phyloP scores from a whole-genome alignment of 768 basidiomycete genomes.

The Termitomyces bulborhizus region DNA sequence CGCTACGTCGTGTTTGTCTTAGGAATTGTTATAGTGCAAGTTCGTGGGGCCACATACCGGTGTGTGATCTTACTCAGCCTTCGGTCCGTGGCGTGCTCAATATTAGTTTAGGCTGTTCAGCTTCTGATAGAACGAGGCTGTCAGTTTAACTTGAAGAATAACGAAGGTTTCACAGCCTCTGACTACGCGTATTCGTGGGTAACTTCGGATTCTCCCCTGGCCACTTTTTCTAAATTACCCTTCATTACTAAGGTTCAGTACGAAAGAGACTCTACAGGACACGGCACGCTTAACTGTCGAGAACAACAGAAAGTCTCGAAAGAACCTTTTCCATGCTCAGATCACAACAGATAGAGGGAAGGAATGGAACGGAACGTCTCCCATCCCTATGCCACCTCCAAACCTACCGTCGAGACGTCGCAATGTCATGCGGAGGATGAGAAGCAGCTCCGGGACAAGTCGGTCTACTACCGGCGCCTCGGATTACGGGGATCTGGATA shows the following conservation, averaged over 20 bases:
- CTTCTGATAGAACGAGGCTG: conserved; percentile 87
- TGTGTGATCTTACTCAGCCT: conserved; percentile 26
- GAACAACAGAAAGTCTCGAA: conserved; percentile 69
- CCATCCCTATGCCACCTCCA: conserved; percentile 33
- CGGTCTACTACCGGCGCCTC: conserved; percentile 65
- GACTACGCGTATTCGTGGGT: conserved; percentile 91
- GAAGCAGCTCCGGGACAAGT: conserved; percentile 79
- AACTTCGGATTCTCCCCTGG: background rate
- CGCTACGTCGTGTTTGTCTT: conserved; percentile 8
- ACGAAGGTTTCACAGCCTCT: conserved; percentile 85
- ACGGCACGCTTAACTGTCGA: conserved; percentile 76
- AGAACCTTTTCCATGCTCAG: conserved; percentile 59
- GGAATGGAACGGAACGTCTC: conserved; percentile 46
- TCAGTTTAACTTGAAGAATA: conserved; percentile 77
- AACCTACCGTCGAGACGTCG: conserved; percentile 38
- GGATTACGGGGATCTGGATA: conserved; percentile 63
- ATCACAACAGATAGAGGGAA: conserved; percentile 55
- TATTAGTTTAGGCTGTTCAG: conserved; percentile 58
- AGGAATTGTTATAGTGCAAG: conserved; percentile 53
- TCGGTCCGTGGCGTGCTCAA: conserved; percentile 5
- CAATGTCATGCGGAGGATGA: conserved; percentile 47
- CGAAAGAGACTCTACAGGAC: conserved; percentile 73
- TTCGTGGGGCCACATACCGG: conserved; percentile 80
- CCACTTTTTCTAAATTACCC: background rate
- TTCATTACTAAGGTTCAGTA: conserved; percentile 48